Evolutionary conservation across 805 yeast genomes (phyloP).

Genomic region (Wickerhamiella musiphila): DNA sequence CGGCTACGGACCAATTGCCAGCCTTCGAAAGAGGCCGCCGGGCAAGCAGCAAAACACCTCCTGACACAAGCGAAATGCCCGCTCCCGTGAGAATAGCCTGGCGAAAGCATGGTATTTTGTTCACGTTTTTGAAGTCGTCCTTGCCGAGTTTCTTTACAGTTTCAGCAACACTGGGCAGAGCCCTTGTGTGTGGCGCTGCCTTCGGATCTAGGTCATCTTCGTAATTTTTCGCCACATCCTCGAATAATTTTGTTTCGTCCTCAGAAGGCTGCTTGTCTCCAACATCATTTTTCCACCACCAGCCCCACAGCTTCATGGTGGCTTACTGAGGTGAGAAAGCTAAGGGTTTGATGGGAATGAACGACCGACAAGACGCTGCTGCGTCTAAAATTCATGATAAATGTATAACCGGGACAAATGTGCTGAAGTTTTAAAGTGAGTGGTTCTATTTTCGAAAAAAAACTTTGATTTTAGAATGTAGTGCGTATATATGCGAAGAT

Average conservation of each 20-base stretch:
- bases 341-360: too few species aligned
- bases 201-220: constrained; percentile 14
- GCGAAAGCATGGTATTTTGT: constrained; percentile 23
- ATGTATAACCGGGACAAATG: too few species aligned
- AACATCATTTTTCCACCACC: constrained; percentile 13
- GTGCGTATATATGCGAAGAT: too few species aligned
- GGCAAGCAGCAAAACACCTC: constrained; percentile 16
- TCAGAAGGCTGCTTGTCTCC: constrained; percentile 1
- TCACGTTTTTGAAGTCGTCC: constrained; percentile 20
- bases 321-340: too few species aligned
- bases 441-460: too few species aligned
- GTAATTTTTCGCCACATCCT: constrained; percentile 19
- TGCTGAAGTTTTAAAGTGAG: too few species aligned
- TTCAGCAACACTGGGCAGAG: constrained; percentile 11
- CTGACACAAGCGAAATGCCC: constrained; percentile 19
- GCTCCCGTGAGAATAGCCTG: constrained; percentile 22
- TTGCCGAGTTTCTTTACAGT: constrained; percentile 12
- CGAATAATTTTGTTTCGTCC: constrained; percentile 12
- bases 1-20: constrained; percentile 69
- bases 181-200: constrained; percentile 6
- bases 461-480: too few species aligned
- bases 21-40: constrained; percentile 28
- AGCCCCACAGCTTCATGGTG: constrained; percentile 15
- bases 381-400: too few species aligned
- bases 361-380: too few species aligned